A percentile compares a stretch with the other conserved stretches of the same genome.
phyloP scores from a whole-genome alignment of 805 yeast genomes.

The Candida patagonica region DNA sequence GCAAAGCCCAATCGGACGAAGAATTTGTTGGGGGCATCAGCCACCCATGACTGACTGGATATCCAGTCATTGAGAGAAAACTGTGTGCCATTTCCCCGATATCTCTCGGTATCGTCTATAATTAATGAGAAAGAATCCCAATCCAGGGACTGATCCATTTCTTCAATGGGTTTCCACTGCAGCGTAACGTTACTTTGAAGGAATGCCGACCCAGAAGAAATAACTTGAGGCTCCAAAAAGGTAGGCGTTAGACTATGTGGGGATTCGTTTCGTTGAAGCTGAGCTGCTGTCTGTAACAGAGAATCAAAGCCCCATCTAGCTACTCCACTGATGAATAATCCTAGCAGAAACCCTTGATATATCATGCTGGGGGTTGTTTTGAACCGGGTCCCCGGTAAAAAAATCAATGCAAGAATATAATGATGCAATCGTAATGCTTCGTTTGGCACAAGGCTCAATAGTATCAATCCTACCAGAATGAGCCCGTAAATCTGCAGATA shows the following conservation, averaged over 20 bases:
- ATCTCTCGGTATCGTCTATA: slow-evolving; percentile 72
- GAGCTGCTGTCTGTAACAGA: slow-evolving; percentile 63
- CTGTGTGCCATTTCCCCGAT: slow-evolving; percentile 43
- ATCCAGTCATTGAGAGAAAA: slow-evolving; percentile 36
- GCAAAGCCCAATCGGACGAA: slow-evolving; percentile 20
- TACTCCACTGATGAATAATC: slow-evolving; percentile 74
- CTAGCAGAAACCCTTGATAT: slow-evolving; percentile 79
- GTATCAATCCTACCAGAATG: slow-evolving; percentile 32
- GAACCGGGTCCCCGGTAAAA: slow-evolving; percentile 78
- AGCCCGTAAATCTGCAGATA: slow-evolving; percentile 46
- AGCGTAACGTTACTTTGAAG: slow-evolving; percentile 5
- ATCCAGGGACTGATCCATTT: slow-evolving; percentile 2
- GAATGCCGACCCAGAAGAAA: too few species aligned
- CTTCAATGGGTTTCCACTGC: slow-evolving; percentile 21
- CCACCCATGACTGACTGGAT: not conserved
- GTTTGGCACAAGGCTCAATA: slow-evolving; percentile 41
- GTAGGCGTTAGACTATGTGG: too few species aligned
- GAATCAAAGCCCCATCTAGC: slow-evolving; percentile 93
- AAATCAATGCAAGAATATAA: slow-evolving; percentile 61
- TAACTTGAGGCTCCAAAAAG: too few species aligned
- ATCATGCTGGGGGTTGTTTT: slow-evolving; percentile 34
- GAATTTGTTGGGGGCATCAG: slow-evolving; percentile 7
- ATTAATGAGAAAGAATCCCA: slow-evolving; percentile 52
- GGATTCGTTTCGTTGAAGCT: slow-evolving; percentile 68
- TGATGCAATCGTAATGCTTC: slow-evolving; percentile 73